phyloP scores from a whole-genome alignment of 331 rosid species.

The Quercus lobata region DNA sequence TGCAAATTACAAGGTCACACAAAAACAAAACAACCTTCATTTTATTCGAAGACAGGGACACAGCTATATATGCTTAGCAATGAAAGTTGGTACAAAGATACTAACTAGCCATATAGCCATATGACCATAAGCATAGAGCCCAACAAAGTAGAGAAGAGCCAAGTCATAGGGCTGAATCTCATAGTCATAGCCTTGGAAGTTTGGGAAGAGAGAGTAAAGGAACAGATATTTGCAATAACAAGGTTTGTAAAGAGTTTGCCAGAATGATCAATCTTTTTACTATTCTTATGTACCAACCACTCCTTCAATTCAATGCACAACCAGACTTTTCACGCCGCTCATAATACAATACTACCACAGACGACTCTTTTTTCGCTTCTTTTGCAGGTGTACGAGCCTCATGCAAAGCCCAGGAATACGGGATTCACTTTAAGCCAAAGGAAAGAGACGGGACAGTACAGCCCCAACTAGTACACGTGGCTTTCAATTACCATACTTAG shows the following conservation, averaged over 20 bases:
- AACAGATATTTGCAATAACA: not conserved
- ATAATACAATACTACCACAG: not conserved
- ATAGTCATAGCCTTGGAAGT: conserved; percentile 29
- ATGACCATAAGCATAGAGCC: conserved; percentile 26
- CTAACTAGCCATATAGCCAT: not conserved
- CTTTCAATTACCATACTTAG: not conserved
- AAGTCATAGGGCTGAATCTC: conserved; percentile 21
- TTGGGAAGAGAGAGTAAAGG: not conserved
- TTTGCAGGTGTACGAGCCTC: conserved; percentile 14
- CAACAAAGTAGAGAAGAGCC: conserved; percentile 14
- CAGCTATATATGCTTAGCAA: too few species aligned
- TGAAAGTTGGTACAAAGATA: too few species aligned
- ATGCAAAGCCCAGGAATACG: conserved; percentile 63
- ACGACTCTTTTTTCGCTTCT: not conserved
- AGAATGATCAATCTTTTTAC: conserved; percentile 34
- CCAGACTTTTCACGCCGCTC: conserved; percentile 32
- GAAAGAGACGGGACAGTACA: conserved; percentile 9
- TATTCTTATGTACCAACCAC: conserved; percentile 9
- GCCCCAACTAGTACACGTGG: conserved; percentile 34
- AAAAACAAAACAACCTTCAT: not conserved
- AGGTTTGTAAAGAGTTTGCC: not conserved
- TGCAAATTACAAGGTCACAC: conserved; percentile 5
- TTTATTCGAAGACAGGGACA: not conserved
- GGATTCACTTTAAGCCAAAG: conserved; percentile 25
- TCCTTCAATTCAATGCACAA: conserved; percentile 11